Conservation (phyloP, 148 eudicot species). For the Rheum nobile region DNA sequence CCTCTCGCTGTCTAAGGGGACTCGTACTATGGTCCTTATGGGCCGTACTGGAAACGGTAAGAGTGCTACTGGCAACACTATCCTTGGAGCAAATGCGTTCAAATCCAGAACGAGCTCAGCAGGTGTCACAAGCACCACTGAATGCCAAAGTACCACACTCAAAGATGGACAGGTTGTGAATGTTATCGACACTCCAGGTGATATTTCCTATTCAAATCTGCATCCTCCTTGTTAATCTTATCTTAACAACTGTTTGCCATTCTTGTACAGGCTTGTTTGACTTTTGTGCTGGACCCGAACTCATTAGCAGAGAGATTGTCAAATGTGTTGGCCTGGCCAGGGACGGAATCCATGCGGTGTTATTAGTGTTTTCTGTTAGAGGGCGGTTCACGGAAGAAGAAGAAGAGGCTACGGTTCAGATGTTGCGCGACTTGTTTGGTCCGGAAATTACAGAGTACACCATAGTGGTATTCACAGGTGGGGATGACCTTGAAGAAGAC, state of each 20-base stretch:
- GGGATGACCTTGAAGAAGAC: constrained; percentile 69
- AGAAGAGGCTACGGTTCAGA: constrained; percentile 42
- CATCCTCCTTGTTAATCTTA: too few relatives aligned
- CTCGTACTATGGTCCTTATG: constrained; percentile 52
- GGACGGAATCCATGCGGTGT: constrained; percentile 73
- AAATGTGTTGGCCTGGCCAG: constrained; percentile 67
- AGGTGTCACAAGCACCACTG: constrained; percentile 64
- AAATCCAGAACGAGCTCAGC: constrained; percentile 43
- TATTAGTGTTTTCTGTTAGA: constrained; percentile 53
- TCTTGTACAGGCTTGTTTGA: constrained; percentile 58
- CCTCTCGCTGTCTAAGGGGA: constrained; percentile 23
- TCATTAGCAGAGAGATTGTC: constrained; percentile 57
- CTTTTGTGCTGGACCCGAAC: constrained; percentile 33
- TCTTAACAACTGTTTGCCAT: too few relatives aligned
- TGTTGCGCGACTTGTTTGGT: constrained; percentile 52
- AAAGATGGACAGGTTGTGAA: constrained; percentile 58
- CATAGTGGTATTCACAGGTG: constrained; percentile 70
- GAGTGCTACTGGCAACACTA: constrained; percentile 78
- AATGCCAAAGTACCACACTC: constrained; percentile 46
- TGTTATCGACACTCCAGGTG: constrained; percentile 83
- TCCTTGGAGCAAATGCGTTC: constrained; percentile 47
- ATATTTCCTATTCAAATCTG: not conserved
- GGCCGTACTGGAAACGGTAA: constrained; percentile 83
- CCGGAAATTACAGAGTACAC: constrained; percentile 51
- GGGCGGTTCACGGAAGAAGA: constrained; percentile 49